Evolutionary conservation across 345 rosid species (phyloP), one percentile per base, ranked within the genome.

Genomic region (Eucalyptus sp.): DNA sequence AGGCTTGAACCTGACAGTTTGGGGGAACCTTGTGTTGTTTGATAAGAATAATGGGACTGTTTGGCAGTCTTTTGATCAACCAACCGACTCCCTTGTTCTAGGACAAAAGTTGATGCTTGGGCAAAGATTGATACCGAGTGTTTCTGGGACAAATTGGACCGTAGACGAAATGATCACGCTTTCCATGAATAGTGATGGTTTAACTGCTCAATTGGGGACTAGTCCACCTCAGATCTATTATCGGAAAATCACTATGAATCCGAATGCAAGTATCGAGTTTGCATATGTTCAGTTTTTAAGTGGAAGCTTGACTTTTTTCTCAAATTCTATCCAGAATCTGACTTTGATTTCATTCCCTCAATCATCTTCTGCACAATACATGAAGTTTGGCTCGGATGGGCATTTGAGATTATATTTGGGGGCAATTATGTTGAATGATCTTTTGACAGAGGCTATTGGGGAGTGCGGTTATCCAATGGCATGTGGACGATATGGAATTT

Each of bases 51-150:
- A 89, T 8, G 27, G 7, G 13, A 33, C 86, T 33, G 88, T 89
- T 50, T 92, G 91, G 93, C 90, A 91, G 51, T 87, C 90, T 43
- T 90, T 88, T 52, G 86, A 89, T 66, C 58, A 88, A 25, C 91
- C 92, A 11, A 90, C 90, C 20, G 87, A 90, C 62, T 37, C 86
- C n/a, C 86, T 91, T 52, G 84, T 92, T 29, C 54, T 46, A 6
- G 89, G 89, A 5, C 92, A 90, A 41, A 62, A 58, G 76, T 51
- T 92, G 22, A 37, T 18, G 46, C 22, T 31, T 31, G 89, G 88
- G 46, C 87, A 87, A 81, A 86, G 50, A 76, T 86, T 92, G n/a
- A 56, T 86, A 14, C 86, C 92, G 33, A 90, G 88, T 46, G 66
- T 49, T 83, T 89, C 88, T 37, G 22, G n/a, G 13, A 51, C 80